Percentiles rank a stretch among this genome's conserved stretches.
Evolutionary conservation across 2,329 filamentous ascomycete species (phyloP).

Genomic region (Aureobasidium pullulans): DNA sequence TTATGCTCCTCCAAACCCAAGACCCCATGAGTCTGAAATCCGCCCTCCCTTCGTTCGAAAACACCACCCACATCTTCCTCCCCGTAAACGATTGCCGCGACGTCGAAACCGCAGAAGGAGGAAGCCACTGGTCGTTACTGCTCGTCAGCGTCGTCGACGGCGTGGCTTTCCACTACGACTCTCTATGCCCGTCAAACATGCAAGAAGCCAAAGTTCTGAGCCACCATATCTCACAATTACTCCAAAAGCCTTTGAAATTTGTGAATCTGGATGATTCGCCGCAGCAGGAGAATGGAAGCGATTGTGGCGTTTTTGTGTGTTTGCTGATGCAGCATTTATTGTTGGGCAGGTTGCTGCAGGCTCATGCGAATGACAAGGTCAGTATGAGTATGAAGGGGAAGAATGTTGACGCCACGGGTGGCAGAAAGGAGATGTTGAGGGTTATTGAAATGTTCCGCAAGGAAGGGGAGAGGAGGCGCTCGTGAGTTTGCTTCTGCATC

Average conservation of each 20-base stretch:
- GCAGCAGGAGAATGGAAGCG: constrained; percentile 83
- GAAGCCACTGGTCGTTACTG: constrained; percentile 89
- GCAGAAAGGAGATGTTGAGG: constrained; percentile 81
- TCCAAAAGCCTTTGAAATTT: constrained; percentile 63
- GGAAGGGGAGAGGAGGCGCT: constrained; percentile 76
- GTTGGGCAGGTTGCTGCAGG: constrained; percentile 70
- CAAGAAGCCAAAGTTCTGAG: constrained; percentile 64
- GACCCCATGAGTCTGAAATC: constrained; percentile 51
- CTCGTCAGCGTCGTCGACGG: constrained; percentile 83
- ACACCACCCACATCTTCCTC: constrained; percentile 86
- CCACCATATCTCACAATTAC: constrained; percentile 59
- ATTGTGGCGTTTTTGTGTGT: constrained; percentile 95
- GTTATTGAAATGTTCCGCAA: constrained; percentile 82
- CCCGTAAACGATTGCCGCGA: constrained; percentile 87
- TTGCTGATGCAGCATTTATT: constrained; percentile 92
- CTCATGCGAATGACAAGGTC: constrained; percentile 75
- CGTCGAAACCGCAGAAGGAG: constrained; percentile 71
- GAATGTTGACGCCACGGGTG: constrained; percentile 70
- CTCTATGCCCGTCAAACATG: constrained; percentile 67
- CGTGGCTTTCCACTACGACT: constrained; percentile 95
- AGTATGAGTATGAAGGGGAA: constrained; percentile 89
- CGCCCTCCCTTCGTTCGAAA: constrained; percentile 72
- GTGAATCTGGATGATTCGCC: constrained; percentile 78
- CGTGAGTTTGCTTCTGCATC: no score
- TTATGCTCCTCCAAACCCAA: constrained; percentile 72